A percentile compares a stretch with the other conserved stretches of the same genome.
Conservation (phyloP, 257 asterid species). For the Nicotiana tomentosiformis region DNA sequence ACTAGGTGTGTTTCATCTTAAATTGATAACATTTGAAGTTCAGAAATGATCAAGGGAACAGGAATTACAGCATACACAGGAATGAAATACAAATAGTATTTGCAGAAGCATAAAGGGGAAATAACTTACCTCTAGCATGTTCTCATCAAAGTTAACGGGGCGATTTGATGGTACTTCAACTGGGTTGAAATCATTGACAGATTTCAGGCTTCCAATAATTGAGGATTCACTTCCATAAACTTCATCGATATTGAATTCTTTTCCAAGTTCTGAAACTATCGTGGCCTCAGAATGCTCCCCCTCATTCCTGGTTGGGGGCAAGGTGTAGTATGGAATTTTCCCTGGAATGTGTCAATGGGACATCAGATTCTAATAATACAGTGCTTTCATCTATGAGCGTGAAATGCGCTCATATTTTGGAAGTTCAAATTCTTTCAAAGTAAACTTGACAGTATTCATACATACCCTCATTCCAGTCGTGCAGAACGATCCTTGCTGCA, state of each 20-base stretch:
- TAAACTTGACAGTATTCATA: background rate
- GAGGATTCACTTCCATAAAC: slow-evolving; percentile 80
- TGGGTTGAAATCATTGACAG: slow-evolving; percentile 60
- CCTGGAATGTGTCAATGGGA: slow-evolving; percentile 36
- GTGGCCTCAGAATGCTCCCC: slow-evolving; percentile 65
- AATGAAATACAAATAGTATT: background rate
- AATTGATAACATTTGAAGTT: background rate
- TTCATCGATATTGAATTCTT: slow-evolving; percentile 78
- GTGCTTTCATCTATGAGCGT: background rate
- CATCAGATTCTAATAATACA: background rate
- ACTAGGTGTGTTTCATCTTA: background rate
- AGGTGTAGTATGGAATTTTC: slow-evolving; percentile 82
- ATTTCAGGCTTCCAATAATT: slow-evolving; percentile 86
- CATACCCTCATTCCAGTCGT: slow-evolving; percentile 95
- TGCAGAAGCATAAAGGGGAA: background rate
- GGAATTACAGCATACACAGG: background rate
- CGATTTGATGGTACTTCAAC: slow-evolving; percentile 67
- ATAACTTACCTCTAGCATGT: slow-evolving; percentile 61
- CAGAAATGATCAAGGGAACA: background rate
- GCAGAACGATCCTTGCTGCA: slow-evolving; percentile 84
- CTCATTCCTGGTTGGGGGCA: slow-evolving; percentile 67
- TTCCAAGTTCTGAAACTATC: slow-evolving; percentile 68
- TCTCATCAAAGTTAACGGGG: slow-evolving; percentile 62
- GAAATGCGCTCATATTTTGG: background rate
- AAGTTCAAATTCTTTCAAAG: background rate